These are phyloP conservation scores for Thraustotheca clavata DNA, from an alignment of 352 stramenopile species.

Conservation along the genomic window DNA sequence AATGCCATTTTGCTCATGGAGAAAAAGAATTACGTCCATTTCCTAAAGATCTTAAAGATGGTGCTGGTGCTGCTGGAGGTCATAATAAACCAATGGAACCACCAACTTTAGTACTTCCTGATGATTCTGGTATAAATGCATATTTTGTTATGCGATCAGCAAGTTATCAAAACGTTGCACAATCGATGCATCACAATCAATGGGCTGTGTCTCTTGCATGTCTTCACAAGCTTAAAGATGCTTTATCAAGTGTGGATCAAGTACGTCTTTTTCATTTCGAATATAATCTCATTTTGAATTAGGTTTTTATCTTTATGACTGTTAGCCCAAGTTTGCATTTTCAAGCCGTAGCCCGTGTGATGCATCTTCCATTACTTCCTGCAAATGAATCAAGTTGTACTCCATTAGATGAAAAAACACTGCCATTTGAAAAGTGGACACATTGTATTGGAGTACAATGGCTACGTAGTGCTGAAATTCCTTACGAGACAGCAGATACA, in stretches of 20 bases:
- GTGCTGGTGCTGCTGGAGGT: background rate
- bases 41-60: slow-evolving; percentile 38
- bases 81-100: slow-evolving; percentile 20
- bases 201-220: slow-evolving; percentile 50
- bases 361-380: slow-evolving; percentile 25
- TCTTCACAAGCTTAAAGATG: slow-evolving; percentile 56
- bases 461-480: slow-evolving; percentile 82
- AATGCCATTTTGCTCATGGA: slow-evolving; percentile 96
- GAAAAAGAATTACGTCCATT: slow-evolving; percentile 88
- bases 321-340: slow-evolving; percentile 70
- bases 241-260: slow-evolving; percentile 60
- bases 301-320: slow-evolving; percentile 71
- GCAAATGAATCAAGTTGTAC: slow-evolving; percentile 43
- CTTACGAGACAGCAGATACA: slow-evolving; percentile 42
- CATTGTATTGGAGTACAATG: slow-evolving; percentile 68
- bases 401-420: slow-evolving; percentile 22
- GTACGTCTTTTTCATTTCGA: slow-evolving; percentile 16
- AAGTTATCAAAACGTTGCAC: slow-evolving; percentile 76
- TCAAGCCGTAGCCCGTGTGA: slow-evolving; percentile 56
- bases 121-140: slow-evolving; percentile 66
- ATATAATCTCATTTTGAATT: background rate
- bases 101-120: slow-evolving; percentile 33
- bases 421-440: slow-evolving; percentile 63
- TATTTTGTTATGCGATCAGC: slow-evolving; percentile 77
- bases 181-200: slow-evolving; percentile 62